Evolutionary conservation across 768 basidiomycete species (phyloP), one percentile per base, ranked within the genome.

Genomic region (Leccinum arenicola): DNA sequence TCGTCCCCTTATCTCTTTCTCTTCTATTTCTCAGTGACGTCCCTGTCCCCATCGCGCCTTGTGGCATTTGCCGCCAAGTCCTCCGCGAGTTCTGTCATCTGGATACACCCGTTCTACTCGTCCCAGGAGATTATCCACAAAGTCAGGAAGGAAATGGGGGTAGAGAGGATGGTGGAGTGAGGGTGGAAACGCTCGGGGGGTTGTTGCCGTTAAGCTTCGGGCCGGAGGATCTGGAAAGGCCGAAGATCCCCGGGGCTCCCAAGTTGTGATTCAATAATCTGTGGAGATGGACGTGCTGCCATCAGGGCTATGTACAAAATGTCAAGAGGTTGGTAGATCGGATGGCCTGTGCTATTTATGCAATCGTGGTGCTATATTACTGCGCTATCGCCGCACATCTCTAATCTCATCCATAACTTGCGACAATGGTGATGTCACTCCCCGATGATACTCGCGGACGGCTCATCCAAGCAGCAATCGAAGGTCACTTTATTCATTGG

Each of bases 31-130:
- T 12, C 31, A 95, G 93, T 14, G 89, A 97, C 62, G 84, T 97
- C 3, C 65, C 80, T 0, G 69, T 78, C 0, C 70, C 86, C 0
- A 76, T 90, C 50, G 89, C 94, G 2, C 96, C 96, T 0, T 98
- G 97, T 71, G 96, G 96, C 2, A 86, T 95, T 50, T 99, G 95
- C 66, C 88, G 96, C 8, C 95, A 98, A 70, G 82, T 97, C 52
- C 81, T 93, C 52, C 85, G 91, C 58, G 94, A 96, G 67, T 95
- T 96, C 66, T 94, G 91, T 66, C 72, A 82, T 6, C 80, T 83
- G 38, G 77, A 85, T 25, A 89, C 88, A 79, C 91, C 91, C 0
- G 76, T 89, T 56, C 72, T 85, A 25, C 84, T 95, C 4, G 82
- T 90, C 3, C 88, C 89, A 3, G 83, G 82, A 2, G 80, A 86